phyloP scores from a whole-genome alignment of 106 monocot genomes.

The Apostasia ramifera region DNA sequence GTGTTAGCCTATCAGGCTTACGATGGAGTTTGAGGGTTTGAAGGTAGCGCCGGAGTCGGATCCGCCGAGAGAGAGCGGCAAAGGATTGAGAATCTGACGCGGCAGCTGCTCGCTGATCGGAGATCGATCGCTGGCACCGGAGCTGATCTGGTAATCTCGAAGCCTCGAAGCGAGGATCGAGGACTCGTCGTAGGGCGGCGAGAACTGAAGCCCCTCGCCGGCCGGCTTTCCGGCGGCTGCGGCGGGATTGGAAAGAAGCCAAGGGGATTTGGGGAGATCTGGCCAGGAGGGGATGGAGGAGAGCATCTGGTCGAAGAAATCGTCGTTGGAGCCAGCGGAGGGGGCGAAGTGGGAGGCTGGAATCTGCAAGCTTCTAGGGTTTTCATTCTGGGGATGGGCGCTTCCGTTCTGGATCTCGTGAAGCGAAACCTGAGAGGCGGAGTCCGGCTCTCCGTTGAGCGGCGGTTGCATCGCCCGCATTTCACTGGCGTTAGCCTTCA shows the following conservation, averaged over 20 bases:
- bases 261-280: slow-evolving; percentile 46
- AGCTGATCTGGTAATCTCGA: slow-evolving; percentile 81
- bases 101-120: slow-evolving; percentile 35
- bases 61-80: slow-evolving; percentile 40
- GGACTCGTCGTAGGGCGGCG: slow-evolving; percentile 58
- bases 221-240: not conserved
- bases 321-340: slow-evolving; percentile 33
- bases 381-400: slow-evolving; percentile 6
- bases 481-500: not conserved
- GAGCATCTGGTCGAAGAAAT: slow-evolving; percentile 91
- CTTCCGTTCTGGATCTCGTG: slow-evolving; percentile 27
- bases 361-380: not conserved
- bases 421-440: slow-evolving; percentile 14
- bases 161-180: slow-evolving; percentile 61
- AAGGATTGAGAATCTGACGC: slow-evolving; percentile 38
- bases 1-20: not conserved
- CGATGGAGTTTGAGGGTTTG: slow-evolving; percentile 36
- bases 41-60: slow-evolving; percentile 22
- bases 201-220: slow-evolving; percentile 8
- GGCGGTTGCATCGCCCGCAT: slow-evolving; percentile 1
- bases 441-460: slow-evolving; percentile 2
- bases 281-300: slow-evolving; percentile 63
- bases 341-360: slow-evolving; percentile 6
- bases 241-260: slow-evolving; percentile 28
- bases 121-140: slow-evolving; percentile 21